Percentiles rank a stretch among this genome's conserved stretches.
These are phyloP conservation scores for Ogataea pini DNA, from an alignment of 805 yeast genomes.

Conservation along the genomic window DNA sequence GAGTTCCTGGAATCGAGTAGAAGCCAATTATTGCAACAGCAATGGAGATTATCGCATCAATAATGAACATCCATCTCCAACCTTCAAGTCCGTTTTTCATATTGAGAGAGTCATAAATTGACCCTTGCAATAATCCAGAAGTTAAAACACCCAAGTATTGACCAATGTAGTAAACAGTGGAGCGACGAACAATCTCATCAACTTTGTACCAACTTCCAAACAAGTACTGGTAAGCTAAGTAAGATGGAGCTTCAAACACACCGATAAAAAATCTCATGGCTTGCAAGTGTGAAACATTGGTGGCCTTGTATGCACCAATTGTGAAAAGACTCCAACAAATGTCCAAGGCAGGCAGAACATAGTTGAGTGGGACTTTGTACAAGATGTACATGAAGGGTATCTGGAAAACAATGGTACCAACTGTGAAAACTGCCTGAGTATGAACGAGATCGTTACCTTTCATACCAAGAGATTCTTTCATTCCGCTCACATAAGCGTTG, in stretches of 20 bases:
- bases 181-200: conserved; percentile 58
- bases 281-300: conserved; percentile 50
- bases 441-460: conserved; percentile 29
- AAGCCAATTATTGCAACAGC: conserved; percentile 44
- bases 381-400: conserved; percentile 44
- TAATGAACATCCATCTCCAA: conserved; percentile 55
- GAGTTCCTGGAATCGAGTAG: conserved; percentile 46
- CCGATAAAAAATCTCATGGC: conserved; percentile 67
- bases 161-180: conserved; percentile 62
- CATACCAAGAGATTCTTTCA: conserved; percentile 50
- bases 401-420: conserved; percentile 58
- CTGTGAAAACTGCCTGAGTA: conserved; percentile 31
- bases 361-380: conserved; percentile 51
- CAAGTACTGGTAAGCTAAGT: conserved; percentile 60
- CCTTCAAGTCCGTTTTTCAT: conserved; percentile 36
- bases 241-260: conserved; percentile 63
- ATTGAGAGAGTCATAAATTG: conserved; percentile 32
- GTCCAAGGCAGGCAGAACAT: conserved; percentile 56
- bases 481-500: conserved; percentile 65
- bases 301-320: conserved; percentile 51
- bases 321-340: conserved; percentile 68
- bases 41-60: conserved; percentile 45
- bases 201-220: conserved; percentile 59
- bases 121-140: conserved; percentile 51
- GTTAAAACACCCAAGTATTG: conserved; percentile 59